Conservation (phyloP, 164 flowering plant genomes). For the Amborella trichopoda region DNA sequence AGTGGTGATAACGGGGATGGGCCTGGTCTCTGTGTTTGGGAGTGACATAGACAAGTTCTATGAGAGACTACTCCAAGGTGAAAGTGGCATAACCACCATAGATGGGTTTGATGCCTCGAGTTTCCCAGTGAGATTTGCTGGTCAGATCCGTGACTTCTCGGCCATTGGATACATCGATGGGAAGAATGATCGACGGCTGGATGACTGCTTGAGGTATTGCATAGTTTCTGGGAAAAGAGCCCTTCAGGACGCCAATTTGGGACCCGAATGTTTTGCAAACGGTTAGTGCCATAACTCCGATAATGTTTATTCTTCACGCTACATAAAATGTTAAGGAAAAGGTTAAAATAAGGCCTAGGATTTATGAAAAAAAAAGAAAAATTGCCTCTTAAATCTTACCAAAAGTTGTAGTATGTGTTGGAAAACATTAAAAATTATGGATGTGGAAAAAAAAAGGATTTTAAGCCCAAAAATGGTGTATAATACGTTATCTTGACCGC, state of each 20-base stretch:
- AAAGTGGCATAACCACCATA: conserved; percentile 53
- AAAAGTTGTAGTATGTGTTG: no score
- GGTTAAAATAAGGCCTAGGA: no score
- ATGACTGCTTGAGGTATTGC: conserved; percentile 67
- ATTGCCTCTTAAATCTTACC: no score
- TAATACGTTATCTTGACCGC: no score
- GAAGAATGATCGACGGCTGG: conserved; percentile 64
- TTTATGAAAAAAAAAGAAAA: no score
- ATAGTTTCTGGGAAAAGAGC: conserved; percentile 62
- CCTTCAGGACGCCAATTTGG: conserved; percentile 57
- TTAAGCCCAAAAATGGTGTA: no score
- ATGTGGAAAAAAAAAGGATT: no score
- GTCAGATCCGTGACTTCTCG: conserved; percentile 57
- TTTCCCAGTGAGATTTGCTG: conserved; percentile 48
- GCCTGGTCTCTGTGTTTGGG: conserved; percentile 66
- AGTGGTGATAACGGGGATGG: conserved; percentile 70
- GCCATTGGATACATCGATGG: conserved; percentile 62
- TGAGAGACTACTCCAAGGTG: conserved; percentile 51
- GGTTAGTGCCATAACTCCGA: no score
- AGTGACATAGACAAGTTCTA: conserved; percentile 53
- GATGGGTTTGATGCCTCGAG: conserved; percentile 62
- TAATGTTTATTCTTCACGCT: no score
- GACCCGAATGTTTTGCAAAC: conserved; percentile 32
- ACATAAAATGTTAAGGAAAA: no score
- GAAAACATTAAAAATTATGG: no score